Percentiles rank a stretch among this genome's conserved stretches.
Evolutionary conservation across 768 basidiomycete species (phyloP).

Genomic region (Collybiopsis confluens): DNA sequence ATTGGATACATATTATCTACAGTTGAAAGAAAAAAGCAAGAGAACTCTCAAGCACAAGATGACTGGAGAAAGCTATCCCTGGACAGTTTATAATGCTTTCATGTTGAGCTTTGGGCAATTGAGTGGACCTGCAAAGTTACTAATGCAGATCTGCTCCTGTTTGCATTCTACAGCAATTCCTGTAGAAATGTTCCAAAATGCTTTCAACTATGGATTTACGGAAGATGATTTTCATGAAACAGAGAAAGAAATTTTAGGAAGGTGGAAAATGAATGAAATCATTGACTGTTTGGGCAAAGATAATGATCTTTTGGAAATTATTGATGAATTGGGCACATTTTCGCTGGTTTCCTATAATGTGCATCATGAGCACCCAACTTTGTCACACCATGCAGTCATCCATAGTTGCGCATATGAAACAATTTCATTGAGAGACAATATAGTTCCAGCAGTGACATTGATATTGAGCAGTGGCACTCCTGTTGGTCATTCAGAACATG

Average conservation of each 20-base stretch:
- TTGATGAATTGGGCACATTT: neutral
- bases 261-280: no score
- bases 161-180: neutral
- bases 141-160: neutral
- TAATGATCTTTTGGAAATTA: neutral
- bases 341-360: neutral
- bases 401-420: neutral
- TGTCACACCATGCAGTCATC: neutral
- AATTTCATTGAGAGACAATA: neutral
- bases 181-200: neutral
- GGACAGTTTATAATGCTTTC: neutral
- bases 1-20: neutral
- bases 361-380: neutral
- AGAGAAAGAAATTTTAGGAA: neutral
- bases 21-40: neutral
- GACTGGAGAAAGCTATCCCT: neutral
- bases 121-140: neutral
- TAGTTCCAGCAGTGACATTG: neutral
- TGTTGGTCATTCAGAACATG: neutral
- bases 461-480: neutral
- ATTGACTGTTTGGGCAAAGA: neutral
- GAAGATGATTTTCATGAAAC: neutral
- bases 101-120: neutral
- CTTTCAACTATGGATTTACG: neutral
- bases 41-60: neutral